Evolutionary conservation across 164 flowering plant genomes (phyloP).

Genomic region (Chloranthus sessilifolius): DNA sequence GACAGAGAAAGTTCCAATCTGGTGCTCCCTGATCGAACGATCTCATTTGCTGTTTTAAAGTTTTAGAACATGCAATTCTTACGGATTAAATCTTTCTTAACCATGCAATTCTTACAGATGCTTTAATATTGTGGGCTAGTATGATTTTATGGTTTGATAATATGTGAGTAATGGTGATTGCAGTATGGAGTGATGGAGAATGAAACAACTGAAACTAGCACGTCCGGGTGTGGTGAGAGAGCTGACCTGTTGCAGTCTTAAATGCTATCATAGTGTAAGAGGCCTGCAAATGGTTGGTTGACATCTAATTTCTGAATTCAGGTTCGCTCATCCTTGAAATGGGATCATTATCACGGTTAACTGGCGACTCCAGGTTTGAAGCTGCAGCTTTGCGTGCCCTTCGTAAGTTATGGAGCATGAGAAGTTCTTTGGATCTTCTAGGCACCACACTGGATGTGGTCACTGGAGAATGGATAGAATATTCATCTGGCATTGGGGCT

Average conservation of each 20-base stretch:
- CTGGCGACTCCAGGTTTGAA: slow-evolving; percentile 85
- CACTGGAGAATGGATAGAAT: slow-evolving; percentile 92
- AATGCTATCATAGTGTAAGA: slow-evolving; percentile 3
- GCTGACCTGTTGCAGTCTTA: slow-evolving; percentile 9
- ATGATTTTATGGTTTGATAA: slow-evolving; percentile 33
- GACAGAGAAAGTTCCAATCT: too few relatives aligned
- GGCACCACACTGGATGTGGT: slow-evolving; percentile 91
- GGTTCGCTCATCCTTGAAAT: slow-evolving; percentile 99
- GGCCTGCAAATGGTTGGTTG: slow-evolving; percentile 16
- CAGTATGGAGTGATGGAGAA: slow-evolving; percentile 96
- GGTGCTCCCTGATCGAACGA: too few relatives aligned
- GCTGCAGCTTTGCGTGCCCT: slow-evolving; percentile 87
- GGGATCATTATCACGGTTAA: slow-evolving; percentile 88
- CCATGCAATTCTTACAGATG: too few relatives aligned
- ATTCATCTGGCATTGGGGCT: slow-evolving; percentile 96
- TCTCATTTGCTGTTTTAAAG: too few relatives aligned
- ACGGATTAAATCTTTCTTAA: too few relatives aligned
- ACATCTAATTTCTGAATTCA: slow-evolving; percentile 28
- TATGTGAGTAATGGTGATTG: slow-evolving; percentile 46
- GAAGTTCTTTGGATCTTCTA: slow-evolving; percentile 83
- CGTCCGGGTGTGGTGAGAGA: slow-evolving; percentile 94
- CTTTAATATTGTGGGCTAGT: too few relatives aligned
- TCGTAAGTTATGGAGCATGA: slow-evolving; percentile 94
- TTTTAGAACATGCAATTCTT: too few relatives aligned
- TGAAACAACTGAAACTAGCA: slow-evolving; percentile 97